These are phyloP conservation scores for Panicum virgatum DNA, from an alignment of 202 grass and related monocot genomes.

Conservation along the genomic window DNA sequence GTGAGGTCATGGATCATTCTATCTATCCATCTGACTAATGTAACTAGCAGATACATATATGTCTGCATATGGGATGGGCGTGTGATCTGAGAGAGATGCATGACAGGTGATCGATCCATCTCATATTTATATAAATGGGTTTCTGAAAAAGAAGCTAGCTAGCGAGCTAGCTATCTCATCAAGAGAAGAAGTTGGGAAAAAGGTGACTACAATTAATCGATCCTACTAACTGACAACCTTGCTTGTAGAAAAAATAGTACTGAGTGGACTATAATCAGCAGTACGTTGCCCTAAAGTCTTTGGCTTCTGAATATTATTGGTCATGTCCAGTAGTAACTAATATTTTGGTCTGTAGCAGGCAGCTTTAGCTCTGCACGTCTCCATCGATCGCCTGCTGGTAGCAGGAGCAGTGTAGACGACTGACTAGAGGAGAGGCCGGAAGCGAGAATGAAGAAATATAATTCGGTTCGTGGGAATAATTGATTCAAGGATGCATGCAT, in stretches of 20 bases:
- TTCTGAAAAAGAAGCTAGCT: neutral
- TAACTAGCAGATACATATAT: neutral
- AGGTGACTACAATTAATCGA: neutral
- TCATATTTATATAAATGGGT: neutral
- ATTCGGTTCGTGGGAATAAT: too few relatives aligned
- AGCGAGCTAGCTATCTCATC: neutral
- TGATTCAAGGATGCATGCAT: neutral
- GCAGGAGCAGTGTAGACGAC: neutral
- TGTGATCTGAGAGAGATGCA: neutral
- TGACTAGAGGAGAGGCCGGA: neutral
- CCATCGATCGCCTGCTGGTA: neutral
- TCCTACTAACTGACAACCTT: neutral
- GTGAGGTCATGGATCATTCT: conserved; percentile 28
- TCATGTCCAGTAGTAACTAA: neutral
- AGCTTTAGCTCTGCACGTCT: neutral
- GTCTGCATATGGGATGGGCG: neutral
- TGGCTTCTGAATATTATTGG: neutral
- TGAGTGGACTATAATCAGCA: neutral
- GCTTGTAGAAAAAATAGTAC: conserved; percentile 1
- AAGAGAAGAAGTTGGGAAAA: neutral
- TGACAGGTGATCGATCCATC: conserved; percentile 40
- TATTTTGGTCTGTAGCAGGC: conserved; percentile 13
- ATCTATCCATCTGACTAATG: neutral
- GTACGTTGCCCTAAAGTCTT: conserved; percentile 3
- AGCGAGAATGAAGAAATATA: too few relatives aligned